phyloP scores from a whole-genome alignment of 768 basidiomycete genomes.

The Tephrocybe sp. region DNA sequence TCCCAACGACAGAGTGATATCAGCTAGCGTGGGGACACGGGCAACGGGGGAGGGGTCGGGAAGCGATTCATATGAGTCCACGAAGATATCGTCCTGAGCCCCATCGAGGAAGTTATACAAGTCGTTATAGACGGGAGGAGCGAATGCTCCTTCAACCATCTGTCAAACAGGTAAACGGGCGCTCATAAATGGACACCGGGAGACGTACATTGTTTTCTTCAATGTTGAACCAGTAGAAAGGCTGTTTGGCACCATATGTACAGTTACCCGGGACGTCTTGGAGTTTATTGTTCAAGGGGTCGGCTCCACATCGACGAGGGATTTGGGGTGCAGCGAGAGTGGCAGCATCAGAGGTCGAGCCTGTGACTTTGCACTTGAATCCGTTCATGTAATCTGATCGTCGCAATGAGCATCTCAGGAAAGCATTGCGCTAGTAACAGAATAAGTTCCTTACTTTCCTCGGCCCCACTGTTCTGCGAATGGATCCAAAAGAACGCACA shows the following conservation, averaged over 20 bases:
- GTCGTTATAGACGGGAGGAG: constrained; percentile 68
- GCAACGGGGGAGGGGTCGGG: constrained; percentile 46
- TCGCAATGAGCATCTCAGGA: background rate
- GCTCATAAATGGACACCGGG: background rate
- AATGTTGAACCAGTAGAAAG: constrained; percentile 68
- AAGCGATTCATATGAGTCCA: constrained; percentile 48
- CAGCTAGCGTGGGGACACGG: constrained; percentile 31
- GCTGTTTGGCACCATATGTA: constrained; percentile 71
- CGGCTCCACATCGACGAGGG: constrained; percentile 65
- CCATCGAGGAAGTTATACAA: constrained; percentile 74
- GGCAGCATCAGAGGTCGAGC: constrained; percentile 45
- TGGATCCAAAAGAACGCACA: constrained; percentile 81
- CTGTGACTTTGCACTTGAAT: constrained; percentile 65
- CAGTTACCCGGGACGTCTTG: constrained; percentile 57
- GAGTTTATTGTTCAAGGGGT: constrained; percentile 45
- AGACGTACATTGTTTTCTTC: constrained; percentile 60
- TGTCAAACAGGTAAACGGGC: constrained; percentile 19
- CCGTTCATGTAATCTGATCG: constrained; percentile 69
- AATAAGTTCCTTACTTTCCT: constrained; percentile 60
- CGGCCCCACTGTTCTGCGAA: constrained; percentile 57
- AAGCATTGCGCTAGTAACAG: too few relatives aligned
- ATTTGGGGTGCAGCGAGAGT: constrained; percentile 55
- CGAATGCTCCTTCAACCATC: constrained; percentile 65
- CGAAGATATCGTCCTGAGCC: constrained; percentile 72
- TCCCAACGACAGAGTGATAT: background rate